Base-by-base conservation (phyloP, 441 rosid genomes). In the Biscutella auriculata region DNA sequence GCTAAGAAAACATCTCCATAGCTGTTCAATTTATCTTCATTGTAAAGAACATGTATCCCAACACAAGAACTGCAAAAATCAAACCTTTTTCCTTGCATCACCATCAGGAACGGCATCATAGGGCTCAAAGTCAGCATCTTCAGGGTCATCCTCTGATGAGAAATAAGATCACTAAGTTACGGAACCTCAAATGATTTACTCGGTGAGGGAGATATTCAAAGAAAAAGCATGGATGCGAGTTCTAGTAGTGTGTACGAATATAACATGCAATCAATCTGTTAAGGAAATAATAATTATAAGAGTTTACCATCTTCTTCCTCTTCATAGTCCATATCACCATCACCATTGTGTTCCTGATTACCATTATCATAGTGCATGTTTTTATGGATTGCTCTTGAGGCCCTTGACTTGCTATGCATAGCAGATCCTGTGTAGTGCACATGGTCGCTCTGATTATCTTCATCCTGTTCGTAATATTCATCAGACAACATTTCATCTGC, bases 401-500 rank as follows among this genome's bases (percentile, higher is more conserved):
- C 72, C 83, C 85, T 79, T 36, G 95, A 75, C 62, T 60, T 48
- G 53, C 57, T 76, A 54, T 54, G 42, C 39, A 54, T 78, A 57
- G 40, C 65, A 57, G 82, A 74, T 72, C 73, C 79, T 9, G 82
- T 75, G 57, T 78, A 81, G 43, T 69, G 87, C 72, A 75, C 62
- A 6, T 82, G 78, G 62, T 89, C 96, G 53, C 89, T 81, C 65
- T 82, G 97, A 60, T 85, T 87, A 74, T 89, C 97, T 63, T 95
- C 97, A 76, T 85, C 99, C 75, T 89, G 99, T 79, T 94, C 99
- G 58, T 94, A 94, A 72, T 94, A 94, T 71, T 94, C 99, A 79
- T 94, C 99, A 56, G 99, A 94, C 76, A 87, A 71, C 99, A 94
- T 94, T 71, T 94, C 99, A 64, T 89, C 97, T 9, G 93, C 94